Evolutionary conservation across 192 early-diverging fungal genomes (phyloP).

Genomic region (Phlyctochytrium arcticum): DNA sequence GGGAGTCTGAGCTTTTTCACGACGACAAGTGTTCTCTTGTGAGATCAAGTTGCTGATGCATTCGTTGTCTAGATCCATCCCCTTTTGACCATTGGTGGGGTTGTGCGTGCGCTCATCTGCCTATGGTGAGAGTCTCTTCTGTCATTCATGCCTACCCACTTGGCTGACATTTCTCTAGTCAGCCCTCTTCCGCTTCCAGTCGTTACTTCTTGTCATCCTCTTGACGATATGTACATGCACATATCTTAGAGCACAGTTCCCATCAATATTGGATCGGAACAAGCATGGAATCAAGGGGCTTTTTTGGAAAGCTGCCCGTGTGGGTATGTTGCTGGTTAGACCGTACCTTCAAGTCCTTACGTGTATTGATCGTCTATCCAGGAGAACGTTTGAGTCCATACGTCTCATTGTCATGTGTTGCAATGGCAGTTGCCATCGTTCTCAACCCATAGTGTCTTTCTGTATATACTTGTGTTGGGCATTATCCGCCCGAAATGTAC

Average conservation of each 20-base stretch:
- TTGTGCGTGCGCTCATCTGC: too few relatives aligned
- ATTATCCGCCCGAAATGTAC: too few relatives aligned
- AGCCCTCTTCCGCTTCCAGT: slow-evolving; percentile 95
- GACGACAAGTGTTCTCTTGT: too few relatives aligned
- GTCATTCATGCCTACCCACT: background rate
- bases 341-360: background rate
- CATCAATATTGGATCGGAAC: slow-evolving; percentile 78
- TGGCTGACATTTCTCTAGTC: slow-evolving; percentile 49
- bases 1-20: background rate
- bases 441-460: too few relatives aligned
- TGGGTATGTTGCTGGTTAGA: slow-evolving; percentile 49
- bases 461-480: too few relatives aligned
- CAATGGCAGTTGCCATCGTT: slow-evolving; percentile 85
- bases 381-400: slow-evolving; percentile 94
- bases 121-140: too few relatives aligned
- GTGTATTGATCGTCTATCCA: slow-evolving; percentile 22
- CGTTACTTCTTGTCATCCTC: slow-evolving; percentile 84
- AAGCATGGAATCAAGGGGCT: slow-evolving; percentile 86
- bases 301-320: slow-evolving; percentile 93
- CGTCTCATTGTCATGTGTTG: slow-evolving; percentile 82
- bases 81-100: too few relatives aligned
- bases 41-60: too few relatives aligned
- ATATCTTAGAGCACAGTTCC: slow-evolving; percentile 85
- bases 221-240: slow-evolving; percentile 97
- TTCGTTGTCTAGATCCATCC: too few relatives aligned